Evolutionary conservation across 805 yeast species (phyloP), one percentile per base, ranked within the genome.

Genomic region (Ogataea degrootiae): DNA sequence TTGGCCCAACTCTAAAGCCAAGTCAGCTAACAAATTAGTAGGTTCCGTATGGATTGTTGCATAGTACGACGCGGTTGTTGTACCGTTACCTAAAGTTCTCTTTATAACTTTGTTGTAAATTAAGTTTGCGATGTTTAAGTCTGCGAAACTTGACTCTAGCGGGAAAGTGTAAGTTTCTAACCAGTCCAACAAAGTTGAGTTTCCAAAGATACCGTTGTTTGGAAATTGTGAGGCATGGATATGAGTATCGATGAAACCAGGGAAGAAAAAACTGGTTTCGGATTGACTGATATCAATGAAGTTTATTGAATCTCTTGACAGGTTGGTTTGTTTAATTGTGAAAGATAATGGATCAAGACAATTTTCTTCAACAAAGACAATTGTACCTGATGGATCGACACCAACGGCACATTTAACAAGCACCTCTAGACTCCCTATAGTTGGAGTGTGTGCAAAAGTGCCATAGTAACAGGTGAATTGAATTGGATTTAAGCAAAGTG

Each of bases 21-120:
- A 62, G 49, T 84, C 85, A 1, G 96, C 96, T 58, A 94, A 76
- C 35, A 84, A 57, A 44, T 83, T 83, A 2, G 97, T 78, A 4
- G 96, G 82, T 6, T 77, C 79, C 0, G 83, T 71, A 60, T 92
- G 96, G 41, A 88, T 83, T 0, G 98, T 90, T 4, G 97, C 92
- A 64, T 82, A 94, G 68, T 94, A 94, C 0, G 95, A 76, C 0
- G 96, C 96, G 47, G 92, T 82, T 1, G 99, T 94, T 0, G 98
- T 94, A 19, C 99, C 99, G 61, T 82, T 74, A 3, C 63, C 59
- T 52, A 94, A 68, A 0, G 97, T 87, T 47, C 85, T 79, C 4
- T 67, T 58, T n/a, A 94, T 79, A 5, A 85, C 86, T 54, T 75
- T 77, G 14, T 74, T 55, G 63, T 92, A 94, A 1, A 91, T 82